Conservation (phyloP, 768 basidiomycete species). For the Kwoniella mangroviensis region DNA sequence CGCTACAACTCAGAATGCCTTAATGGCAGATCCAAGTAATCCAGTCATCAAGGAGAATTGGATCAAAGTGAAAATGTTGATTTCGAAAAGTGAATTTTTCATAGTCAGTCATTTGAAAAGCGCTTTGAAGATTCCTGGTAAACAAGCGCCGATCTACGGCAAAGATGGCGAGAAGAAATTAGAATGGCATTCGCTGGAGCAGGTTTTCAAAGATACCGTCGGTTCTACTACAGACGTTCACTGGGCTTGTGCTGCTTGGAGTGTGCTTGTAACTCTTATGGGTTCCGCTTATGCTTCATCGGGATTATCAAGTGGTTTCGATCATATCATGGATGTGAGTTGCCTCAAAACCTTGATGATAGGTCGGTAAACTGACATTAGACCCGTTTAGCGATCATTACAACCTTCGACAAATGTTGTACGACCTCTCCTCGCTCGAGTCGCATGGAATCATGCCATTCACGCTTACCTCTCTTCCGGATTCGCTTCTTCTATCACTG, state of each 20-base stretch:
- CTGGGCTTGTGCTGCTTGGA: conserved; percentile 55
- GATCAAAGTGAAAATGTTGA: conserved; percentile 21
- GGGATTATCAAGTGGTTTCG: conserved; percentile 37
- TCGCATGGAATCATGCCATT: conserved; percentile 54
- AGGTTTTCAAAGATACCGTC: conserved; percentile 42
- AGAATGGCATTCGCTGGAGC: conserved; percentile 37
- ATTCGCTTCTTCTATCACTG: conserved; percentile 28
- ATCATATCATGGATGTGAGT: conserved; percentile 54
- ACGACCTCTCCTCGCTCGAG: conserved; percentile 38
- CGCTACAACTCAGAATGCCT: conserved; percentile 9
- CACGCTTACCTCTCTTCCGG: conserved; percentile 48
- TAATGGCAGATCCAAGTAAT: conserved; percentile 13
- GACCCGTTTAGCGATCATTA: conserved; percentile 34
- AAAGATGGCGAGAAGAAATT: conserved; percentile 41
- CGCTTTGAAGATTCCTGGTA: conserved; percentile 23
- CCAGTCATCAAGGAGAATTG: conserved; percentile 32
- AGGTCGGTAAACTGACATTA: neutral
- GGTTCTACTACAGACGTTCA: conserved; percentile 39
- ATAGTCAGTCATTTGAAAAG: conserved; percentile 34
- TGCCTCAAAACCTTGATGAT: neutral
- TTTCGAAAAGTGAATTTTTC: conserved; percentile 32
- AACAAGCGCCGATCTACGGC: conserved; percentile 25
- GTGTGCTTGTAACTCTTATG: conserved; percentile 47
- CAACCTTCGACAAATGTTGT: conserved; percentile 36
- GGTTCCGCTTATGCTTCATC: conserved; percentile 45